Base-by-base conservation (phyloP, 2,329 filamentous ascomycete species). In the Verticillium alfalfae region DNA sequence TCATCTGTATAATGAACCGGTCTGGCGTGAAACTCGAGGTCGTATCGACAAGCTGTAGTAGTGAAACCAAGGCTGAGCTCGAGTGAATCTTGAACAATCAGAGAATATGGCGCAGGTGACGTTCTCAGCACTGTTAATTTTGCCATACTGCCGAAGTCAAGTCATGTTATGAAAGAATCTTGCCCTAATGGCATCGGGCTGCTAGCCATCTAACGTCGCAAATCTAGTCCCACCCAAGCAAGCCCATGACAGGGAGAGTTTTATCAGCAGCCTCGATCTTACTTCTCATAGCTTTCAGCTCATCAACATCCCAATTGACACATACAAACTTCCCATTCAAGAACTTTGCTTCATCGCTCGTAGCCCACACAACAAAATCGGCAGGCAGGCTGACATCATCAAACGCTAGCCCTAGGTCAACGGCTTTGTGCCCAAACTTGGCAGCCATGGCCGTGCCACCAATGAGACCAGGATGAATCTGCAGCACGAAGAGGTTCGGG, bases 281-380 rank as follows among this genome's bases (percentile, higher is more conserved):
- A n/a, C n/a, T 18, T 8, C n/a, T 45, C 39, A 45, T 45, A 8
- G 41, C 57, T n/a, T 59, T 65, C 18, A 78, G 60, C 64, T 79
- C 75, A 22, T 75, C 69, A 2, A 78, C 70, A 65, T 80, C 78
- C 77, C 78, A 80, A 18, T 71, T 71, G 4, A 72, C 69, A 70
- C 72, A 76, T 3, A 76, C 68, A 38, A 75, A 75, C 36, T 75
- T 76, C 8, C 74, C 73, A 56, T 75, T 75, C 26, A 80, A 62
- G 59, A 78, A 78, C 10, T 61, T 62, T 2, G 78, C 77, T 61
- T 79, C 73, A 0, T 67, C 61, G 8, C 69, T 72, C 1, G 76
- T 72, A 2, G 73, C 67, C 78, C 77, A 80, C 5, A 78, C 73
- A 7, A 68, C 63, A 57, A 77, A 79, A 36, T 71, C 41, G 3